Conservation (phyloP, 495 filamentous ascomycete genomes). For the Penicillium psychrofluorescens region DNA sequence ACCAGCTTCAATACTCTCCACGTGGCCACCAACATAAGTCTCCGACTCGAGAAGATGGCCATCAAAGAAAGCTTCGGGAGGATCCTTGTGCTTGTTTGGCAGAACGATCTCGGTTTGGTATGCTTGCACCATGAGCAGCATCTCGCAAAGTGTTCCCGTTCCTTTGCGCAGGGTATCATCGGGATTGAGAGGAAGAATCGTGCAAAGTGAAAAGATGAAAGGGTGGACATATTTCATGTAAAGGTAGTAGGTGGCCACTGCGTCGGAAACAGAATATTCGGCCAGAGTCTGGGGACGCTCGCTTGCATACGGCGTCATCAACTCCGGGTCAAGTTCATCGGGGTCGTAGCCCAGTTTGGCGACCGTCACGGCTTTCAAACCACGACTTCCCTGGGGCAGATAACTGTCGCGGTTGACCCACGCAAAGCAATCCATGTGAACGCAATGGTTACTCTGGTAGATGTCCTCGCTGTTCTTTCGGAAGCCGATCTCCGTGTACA, state of each 20-base stretch:
- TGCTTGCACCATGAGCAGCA: constrained; percentile 98
- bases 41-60: constrained; percentile 93
- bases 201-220: constrained; percentile 98
- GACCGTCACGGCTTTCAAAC: constrained; percentile 94
- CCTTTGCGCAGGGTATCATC: constrained; percentile 93
- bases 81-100: constrained; percentile 92
- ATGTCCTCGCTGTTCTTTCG: constrained; percentile 90
- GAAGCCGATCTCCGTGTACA: constrained; percentile 98
- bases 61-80: constrained; percentile 91
- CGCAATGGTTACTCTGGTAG: constrained; percentile 89
- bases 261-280: constrained; percentile 98
- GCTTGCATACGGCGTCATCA: constrained; percentile 92
- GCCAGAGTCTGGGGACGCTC: constrained; percentile 90
- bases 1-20: constrained; percentile 98
- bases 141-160: constrained; percentile 95
- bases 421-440: constrained; percentile 97
- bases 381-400: constrained; percentile 92
- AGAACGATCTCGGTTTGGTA: constrained; percentile 87
- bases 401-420: constrained; percentile 99
- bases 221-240: constrained; percentile 99
- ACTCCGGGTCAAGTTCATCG: constrained; percentile 93
- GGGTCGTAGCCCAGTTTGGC: constrained; percentile 98
- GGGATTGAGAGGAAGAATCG: constrained; percentile 85
- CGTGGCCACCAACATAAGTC: constrained; percentile 97
- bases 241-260: constrained; percentile 96